Evolutionary conservation across 345 rosid genomes (phyloP), one percentile per base, ranked within the genome.

Genomic region (Theobroma cacao): DNA sequence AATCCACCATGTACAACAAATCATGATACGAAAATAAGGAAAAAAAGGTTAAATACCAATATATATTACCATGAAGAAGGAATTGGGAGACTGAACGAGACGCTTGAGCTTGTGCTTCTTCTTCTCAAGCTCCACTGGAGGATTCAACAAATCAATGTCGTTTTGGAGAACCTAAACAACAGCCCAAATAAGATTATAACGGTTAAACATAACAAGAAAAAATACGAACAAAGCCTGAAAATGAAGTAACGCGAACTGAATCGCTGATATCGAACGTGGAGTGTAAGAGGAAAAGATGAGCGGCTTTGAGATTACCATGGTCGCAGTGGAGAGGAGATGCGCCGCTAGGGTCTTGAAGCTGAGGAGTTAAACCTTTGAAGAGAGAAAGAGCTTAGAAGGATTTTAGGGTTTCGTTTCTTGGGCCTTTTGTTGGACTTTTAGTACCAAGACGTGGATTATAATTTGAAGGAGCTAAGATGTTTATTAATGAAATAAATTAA

Each of bases 61-160:
- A 72, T 0, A 11, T 26, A 66, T 13, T 81, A 87, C 90, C 88
- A 86, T 84, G 80, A 88, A 85, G 78, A 85, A 78, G 18, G 91
- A 88, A 77, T 88, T 85, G 0, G 91, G 91, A 15, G 91, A 81
- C 75, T 78, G 91, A 12, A 88, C 89, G 12, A 88, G 88, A 75
- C 88, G 89, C 87, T 86, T 85, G 66, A 86, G 89, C 86, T 88
- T 88, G 84, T 88, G 91, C 77, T 88, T 88, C 60, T 60, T 85
- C 84, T 86, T 88, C 87, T 88, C 89, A 34, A 85, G 84, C 81
- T 88, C 91, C 5, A 86, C 87, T 0, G 88, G 89, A 22, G 91
- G 89, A 13, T 86, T 84, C 26, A 88, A 79, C 72, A 88, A 79
- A 76, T 88, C 91, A 63, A 88, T 67, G 17, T 88, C 91, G 75